These are phyloP conservation scores for Trichothecium sympodiale DNA, from an alignment of 2,329 filamentous ascomycete species.

Conservation along the genomic window DNA sequence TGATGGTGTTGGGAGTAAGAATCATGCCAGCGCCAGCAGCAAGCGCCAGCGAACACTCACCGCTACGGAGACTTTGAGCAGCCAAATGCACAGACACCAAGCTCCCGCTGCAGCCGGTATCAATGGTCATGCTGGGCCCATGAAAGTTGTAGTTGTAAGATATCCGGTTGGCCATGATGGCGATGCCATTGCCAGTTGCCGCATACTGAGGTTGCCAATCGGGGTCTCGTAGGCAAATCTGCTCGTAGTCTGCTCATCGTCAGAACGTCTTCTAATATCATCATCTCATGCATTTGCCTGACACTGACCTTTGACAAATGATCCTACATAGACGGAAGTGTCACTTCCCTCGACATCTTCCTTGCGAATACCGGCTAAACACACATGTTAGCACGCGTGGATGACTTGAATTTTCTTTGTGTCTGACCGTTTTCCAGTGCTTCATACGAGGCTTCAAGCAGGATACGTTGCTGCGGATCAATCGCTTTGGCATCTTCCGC, in stretches of 20 bases:
- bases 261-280: neutral
- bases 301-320: constrained; percentile 34
- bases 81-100: constrained; percentile 43
- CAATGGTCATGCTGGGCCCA: constrained; percentile 45
- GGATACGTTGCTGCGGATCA: constrained; percentile 40
- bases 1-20: constrained; percentile 42
- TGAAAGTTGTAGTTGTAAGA: constrained; percentile 44
- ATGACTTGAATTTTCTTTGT: neutral
- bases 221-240: constrained; percentile 36
- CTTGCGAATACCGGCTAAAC: constrained; percentile 29
- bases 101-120: constrained; percentile 48
- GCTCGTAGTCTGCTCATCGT: constrained; percentile 31
- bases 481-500: constrained; percentile 39
- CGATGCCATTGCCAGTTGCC: constrained; percentile 40
- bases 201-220: constrained; percentile 39
- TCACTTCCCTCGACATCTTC: constrained; percentile 31
- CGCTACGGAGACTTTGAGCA: constrained; percentile 33
- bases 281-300: neutral
- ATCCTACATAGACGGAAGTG: constrained; percentile 37
- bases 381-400: neutral
- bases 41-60: constrained; percentile 32
- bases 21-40: constrained; percentile 41
- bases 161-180: constrained; percentile 43
- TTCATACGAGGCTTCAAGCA: constrained; percentile 40
- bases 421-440: constrained; percentile 35